Base-by-base conservation (phyloP, 2,329 filamentous ascomycete species). In the Fulvia fulva region DNA sequence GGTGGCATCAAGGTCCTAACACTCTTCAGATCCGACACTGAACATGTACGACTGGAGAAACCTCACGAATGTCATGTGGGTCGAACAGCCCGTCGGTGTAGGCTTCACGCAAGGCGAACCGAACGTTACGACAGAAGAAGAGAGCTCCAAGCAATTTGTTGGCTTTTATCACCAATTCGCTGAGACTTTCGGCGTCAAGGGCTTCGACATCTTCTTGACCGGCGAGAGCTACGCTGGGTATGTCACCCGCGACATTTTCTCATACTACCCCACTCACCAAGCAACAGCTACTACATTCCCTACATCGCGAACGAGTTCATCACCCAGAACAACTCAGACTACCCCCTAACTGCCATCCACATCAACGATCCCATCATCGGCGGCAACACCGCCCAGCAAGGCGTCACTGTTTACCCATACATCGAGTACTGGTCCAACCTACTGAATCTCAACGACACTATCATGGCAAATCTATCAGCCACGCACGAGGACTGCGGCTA, bases 51-150 rank as follows among this genome's bases (percentile, higher is more conserved):
- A 51, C 22, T 61, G 58, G 58, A 41, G 51, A 5, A 87, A 87
- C 54, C 74, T 93, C 34, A 89, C 88, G 56, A 91, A 91, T 71
- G 82, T 92, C 66, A 76, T 94, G 47, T 94, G 86, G 83, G 80
- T 82, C 14, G 80, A 79, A 56, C 78, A 82, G 61, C 80, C 80
- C 2, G 73, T 81, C 7, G 78, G 78, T 32, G 75, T 77, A 21
- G 78, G 78, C 5, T 80, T 75, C 61, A 71, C 71, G 0, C 73
- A 77, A 61, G 78, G 58, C 1, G 71, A 69, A 58, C 49, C 60
- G 3, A 56, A 63, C 32, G 56, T 60, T 34, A 77, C 65, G 2
- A 71, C 71, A 52, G 74, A 80, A 62, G 69, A 73, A n/a, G 74
- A 78, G 14, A 69, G 75, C 14, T 75, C 70, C 6, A 50, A 67